Evolutionary conservation across 192 early-diverging fungal species (phyloP), one percentile per base, ranked within the genome.

Genomic region (Phlyctochytrium planicorne): DNA sequence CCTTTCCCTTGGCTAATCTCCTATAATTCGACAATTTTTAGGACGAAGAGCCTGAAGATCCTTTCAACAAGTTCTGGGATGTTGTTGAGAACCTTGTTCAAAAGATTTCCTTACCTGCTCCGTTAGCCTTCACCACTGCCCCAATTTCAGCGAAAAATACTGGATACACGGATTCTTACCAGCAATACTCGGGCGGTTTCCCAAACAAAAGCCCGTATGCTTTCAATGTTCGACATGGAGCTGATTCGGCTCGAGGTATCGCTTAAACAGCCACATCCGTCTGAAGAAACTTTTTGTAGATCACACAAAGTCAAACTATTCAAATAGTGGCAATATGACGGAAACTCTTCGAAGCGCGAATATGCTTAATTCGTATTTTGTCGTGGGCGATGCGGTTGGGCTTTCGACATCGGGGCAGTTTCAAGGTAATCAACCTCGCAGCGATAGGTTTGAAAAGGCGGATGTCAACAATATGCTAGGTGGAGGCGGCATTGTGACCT

Each of bases 41-140:
- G 76, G 74, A 85, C 30, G 87, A 89, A 16, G 85, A 87, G n/a
- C 76, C 86, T n/a, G 91, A 81, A 30, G 77, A 91, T 78, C 91
- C 90, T 10, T 93, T 93, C 71, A 88, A 91, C 68, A 90, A 87
- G 62, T 93, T 93, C 62, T 91, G 88, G 88, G 85, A 88, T 24
- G 86, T 81, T 20, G 88, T 93, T 12, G 89, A 91, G 60, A 83
- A 80, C 27, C 63, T 93, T 30, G 84, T 93, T 2, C 80, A 85
- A n/a, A 90, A 89, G 61, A 80, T 90, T 33, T 88, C 88, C 1
- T 80, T 85, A 2, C 61, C 71, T 10, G 67, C 70, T 16, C 65
- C 73, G 2, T 64, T 75, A 14, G 74, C 74, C 2, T 75, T 75
- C 33, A 64, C 74, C 4, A 70, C 68, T 23, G 73, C 68, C 3